Evolutionary conservation across 768 basidiomycete species (phyloP).

Genomic region (Russula dissimulans): DNA sequence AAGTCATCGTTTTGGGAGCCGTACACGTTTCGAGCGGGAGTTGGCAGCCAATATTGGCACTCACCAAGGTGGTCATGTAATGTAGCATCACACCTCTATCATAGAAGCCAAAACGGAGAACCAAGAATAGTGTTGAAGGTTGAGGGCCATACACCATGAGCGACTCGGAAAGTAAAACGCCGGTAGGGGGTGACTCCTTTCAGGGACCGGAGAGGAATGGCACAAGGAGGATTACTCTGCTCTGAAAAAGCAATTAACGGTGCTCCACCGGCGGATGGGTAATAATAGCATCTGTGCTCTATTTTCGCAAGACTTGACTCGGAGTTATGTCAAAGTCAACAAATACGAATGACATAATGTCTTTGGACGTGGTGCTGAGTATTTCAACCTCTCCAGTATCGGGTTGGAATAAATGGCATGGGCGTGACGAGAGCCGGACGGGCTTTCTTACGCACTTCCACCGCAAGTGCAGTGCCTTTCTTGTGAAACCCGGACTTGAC

Average conservation of each 20-base stretch:
- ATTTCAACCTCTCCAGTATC: slow-evolving; percentile 60
- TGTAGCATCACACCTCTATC: too few relatives aligned
- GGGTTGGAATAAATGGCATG: slow-evolving; percentile 84
- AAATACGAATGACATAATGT: not conserved
- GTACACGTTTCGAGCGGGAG: not conserved
- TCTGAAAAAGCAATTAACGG: not conserved
- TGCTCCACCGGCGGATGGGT: not conserved
- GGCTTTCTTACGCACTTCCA: slow-evolving; percentile 78
- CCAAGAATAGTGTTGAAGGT: too few relatives aligned
- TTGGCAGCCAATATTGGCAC: not conserved
- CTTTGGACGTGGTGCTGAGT: not conserved
- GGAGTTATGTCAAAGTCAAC: not conserved
- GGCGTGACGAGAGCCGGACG: slow-evolving; percentile 63
- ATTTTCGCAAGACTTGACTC: not conserved
- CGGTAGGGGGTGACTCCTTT: not conserved
- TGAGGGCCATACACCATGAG: not conserved
- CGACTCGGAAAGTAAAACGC: not conserved
- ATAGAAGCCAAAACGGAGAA: not conserved
- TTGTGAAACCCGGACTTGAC: slow-evolving; percentile 76
- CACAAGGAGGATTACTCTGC: not conserved
- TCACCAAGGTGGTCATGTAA: not conserved
- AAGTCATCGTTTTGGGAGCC: not conserved
- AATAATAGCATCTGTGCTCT: not conserved
- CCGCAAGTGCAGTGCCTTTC: slow-evolving; percentile 76
- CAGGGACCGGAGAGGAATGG: not conserved